Conservation (phyloP, 2,329 filamentous ascomycete species). For the Colletotrichum truncatum region DNA sequence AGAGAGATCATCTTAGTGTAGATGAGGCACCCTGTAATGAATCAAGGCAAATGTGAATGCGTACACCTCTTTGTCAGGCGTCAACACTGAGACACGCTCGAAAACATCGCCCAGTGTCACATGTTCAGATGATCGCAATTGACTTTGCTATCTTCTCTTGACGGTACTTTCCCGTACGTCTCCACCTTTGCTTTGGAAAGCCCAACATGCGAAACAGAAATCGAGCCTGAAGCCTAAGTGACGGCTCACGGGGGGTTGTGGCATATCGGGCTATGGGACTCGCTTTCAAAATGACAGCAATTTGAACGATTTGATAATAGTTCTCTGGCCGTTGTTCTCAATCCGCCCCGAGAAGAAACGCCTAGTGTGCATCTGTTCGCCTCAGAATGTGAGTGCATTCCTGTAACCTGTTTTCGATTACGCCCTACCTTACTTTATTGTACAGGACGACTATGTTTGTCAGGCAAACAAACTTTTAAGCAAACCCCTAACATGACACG, state of each 20-base stretch:
- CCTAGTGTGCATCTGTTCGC: neutral
- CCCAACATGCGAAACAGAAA: constrained; percentile 2
- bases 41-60: neutral
- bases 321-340: neutral
- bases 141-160: neutral
- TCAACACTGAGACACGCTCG: constrained; percentile 21
- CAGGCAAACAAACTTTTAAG: neutral
- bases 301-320: neutral
- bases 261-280: neutral
- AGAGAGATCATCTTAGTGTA: too few species aligned
- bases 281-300: too few species aligned
- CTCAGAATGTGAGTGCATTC: neutral
- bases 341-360: neutral
- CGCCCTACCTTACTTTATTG: neutral
- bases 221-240: neutral
- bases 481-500: neutral
- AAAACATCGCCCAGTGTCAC: constrained; percentile 19
- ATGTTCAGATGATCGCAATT: constrained; percentile 17
- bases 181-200: neutral
- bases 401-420: neutral
- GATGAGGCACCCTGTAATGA: too few species aligned
- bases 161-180: neutral
- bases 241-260: neutral
- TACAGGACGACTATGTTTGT: neutral
- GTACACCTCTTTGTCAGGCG: constrained; percentile 6